phyloP scores from a whole-genome alignment of 2,329 filamentous ascomycete species.

The Scedosporium dehoogii region DNA sequence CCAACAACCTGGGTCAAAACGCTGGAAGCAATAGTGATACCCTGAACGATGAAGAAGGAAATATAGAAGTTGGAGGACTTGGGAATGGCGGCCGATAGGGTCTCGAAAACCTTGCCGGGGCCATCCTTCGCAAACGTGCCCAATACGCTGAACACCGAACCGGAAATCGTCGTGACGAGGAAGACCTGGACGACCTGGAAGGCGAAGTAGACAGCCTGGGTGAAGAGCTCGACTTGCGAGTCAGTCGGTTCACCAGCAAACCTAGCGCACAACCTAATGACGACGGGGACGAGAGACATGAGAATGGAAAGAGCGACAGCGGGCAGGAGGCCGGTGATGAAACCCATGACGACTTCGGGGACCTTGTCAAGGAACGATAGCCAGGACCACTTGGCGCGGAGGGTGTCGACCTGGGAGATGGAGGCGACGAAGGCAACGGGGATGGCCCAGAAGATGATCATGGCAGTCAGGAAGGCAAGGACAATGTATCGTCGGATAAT shows the following conservation, averaged over 20 bases:
- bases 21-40: conserved; percentile 63
- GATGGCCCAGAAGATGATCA: conserved; percentile 81
- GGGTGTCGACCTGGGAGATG: conserved; percentile 72
- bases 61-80: conserved; percentile 90
- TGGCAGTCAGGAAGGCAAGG: conserved; percentile 59
- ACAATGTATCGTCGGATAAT: conserved; percentile 62
- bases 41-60: conserved; percentile 79
- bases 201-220: conserved; percentile 83
- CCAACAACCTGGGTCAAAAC: conserved; percentile 59
- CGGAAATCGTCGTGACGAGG: conserved; percentile 72
- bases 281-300: conserved; percentile 74
- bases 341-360: conserved; percentile 62
- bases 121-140: conserved; percentile 47
- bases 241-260: conserved; percentile 70
- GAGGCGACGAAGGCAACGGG: conserved; percentile 70
- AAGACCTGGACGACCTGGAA: conserved; percentile 92
- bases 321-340: conserved; percentile 78
- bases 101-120: conserved; percentile 48
- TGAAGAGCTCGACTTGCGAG: conserved; percentile 75
- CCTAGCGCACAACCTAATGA: conserved; percentile 65
- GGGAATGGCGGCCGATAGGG: conserved; percentile 68
- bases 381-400: conserved; percentile 58
- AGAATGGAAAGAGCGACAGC: conserved; percentile 69
- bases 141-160: conserved; percentile 64
- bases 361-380: conserved; percentile 63